Percentiles rank a stretch among this genome's conserved stretches.
These are phyloP conservation scores for Termitomyces sp. DNA, from an alignment of 768 basidiomycete genomes.

Conservation along the genomic window DNA sequence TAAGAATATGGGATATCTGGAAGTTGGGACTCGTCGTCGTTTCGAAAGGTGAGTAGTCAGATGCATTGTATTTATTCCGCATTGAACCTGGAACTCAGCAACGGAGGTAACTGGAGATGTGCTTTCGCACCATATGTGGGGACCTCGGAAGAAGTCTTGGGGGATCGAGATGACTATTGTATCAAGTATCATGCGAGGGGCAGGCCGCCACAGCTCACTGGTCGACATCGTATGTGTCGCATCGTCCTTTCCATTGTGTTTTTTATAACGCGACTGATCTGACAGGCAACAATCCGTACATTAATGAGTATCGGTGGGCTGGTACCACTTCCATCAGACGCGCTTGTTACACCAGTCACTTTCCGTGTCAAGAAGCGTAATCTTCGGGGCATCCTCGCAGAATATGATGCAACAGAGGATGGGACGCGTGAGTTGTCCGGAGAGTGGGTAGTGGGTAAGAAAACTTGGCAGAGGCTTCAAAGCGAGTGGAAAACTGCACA, in stretches of 20 bases:
- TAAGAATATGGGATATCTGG: constrained; percentile 70
- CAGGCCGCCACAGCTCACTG: constrained; percentile 75
- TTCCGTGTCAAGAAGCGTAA: constrained; percentile 74
- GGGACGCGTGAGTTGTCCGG: constrained; percentile 82
- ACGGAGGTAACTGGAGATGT: constrained; percentile 62
- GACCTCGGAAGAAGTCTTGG: constrained; percentile 89
- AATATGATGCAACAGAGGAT: constrained; percentile 71
- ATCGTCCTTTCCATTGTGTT: background rate
- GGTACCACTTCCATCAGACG: constrained; percentile 86
- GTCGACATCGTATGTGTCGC: constrained; percentile 70
- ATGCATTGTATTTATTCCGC: background rate
- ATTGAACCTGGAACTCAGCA: constrained; percentile 22
- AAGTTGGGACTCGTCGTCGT: constrained; percentile 66
- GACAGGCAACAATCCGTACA: constrained; percentile 48
- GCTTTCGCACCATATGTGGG: constrained; percentile 76
- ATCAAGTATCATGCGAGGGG: constrained; percentile 80
- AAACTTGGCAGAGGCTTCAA: constrained; percentile 85
- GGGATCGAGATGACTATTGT: constrained; percentile 93
- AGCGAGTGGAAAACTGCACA: constrained; percentile 67
- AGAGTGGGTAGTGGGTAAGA: constrained; percentile 96
- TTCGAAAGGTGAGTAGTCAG: constrained; percentile 50
- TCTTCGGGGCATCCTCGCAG: constrained; percentile 76
- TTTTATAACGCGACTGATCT: constrained; percentile 1
- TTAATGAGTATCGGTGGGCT: constrained; percentile 79
- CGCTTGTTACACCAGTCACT: constrained; percentile 91